A percentile compares a stretch with the other conserved stretches of the same genome.
These are phyloP conservation scores for Drosera spatulata DNA, from an alignment of 179 eudicot species.

Conservation along the genomic window DNA sequence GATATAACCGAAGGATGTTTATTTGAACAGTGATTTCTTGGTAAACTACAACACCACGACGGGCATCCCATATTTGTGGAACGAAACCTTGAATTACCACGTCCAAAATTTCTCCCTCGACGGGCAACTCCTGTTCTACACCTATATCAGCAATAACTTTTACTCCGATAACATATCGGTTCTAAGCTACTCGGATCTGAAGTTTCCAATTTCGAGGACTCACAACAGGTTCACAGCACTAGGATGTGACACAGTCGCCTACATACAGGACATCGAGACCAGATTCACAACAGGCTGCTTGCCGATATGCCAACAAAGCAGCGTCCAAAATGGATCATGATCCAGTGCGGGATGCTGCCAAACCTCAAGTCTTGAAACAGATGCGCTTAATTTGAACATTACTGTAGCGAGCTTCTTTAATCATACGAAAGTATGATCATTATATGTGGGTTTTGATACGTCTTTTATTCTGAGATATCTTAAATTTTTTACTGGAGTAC, in stretches of 20 bases:
- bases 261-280: constrained; percentile 3
- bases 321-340: constrained; percentile 8
- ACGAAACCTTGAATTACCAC: constrained; percentile 26
- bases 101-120: too few species aligned
- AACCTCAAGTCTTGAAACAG: constrained; percentile 17
- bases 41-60: not conserved
- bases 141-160: too few species aligned
- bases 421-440: constrained; percentile 4
- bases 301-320: not conserved
- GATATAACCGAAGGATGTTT: constrained; percentile 14
- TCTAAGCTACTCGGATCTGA: too few species aligned
- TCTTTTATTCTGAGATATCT: too few species aligned
- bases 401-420: constrained; percentile 2
- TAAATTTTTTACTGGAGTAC: too few species aligned
- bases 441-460: too few species aligned
- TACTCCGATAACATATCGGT: too few species aligned
- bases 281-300: constrained; percentile 32
- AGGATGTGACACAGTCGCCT: constrained; percentile 3
- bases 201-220: too few species aligned
- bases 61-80: constrained; percentile 4
- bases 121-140: too few species aligned
- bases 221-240: too few species aligned
- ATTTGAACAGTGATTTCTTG: not conserved
- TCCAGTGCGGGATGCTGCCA: constrained; percentile 29
- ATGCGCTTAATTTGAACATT: not conserved